Evolutionary conservation across 2,329 filamentous ascomycete species (phyloP), one percentile per base, ranked within the genome.

Genomic region (Colletotrichum costaricense): DNA sequence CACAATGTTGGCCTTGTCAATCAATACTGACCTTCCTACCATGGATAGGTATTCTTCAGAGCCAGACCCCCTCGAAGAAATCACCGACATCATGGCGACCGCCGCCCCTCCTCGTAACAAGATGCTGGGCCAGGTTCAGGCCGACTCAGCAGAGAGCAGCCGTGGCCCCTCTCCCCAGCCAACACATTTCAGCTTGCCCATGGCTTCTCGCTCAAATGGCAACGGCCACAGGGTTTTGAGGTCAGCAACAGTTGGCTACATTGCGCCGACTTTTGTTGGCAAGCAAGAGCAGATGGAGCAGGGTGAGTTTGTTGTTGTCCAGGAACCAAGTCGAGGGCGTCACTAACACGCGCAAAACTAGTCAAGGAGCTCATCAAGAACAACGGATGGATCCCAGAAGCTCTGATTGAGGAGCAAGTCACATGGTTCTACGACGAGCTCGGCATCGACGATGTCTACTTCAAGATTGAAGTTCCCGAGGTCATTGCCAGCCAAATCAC

Each of bases 381-480:
- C 76, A 93, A 93, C 80, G 94, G 93, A 73, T 98, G 97, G 90
- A 94, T 99, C 74, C 97, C 97, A 2, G 88, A 90, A 70, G 88
- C 93, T 65, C 93, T 97, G 76, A 89, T 98, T 75, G 93, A 97
- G 75, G 89, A 92, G 30, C 95, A 99, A 85, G 94, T 95, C 64
- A 89, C 91, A 73, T 99, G 97, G 96, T 99, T 99, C 88, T 99
- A 99, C 87, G 94, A 97, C 82, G 93, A 97, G 83, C 91, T 99
- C 28, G 97, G 97, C 78, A 99, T 99, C 79, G 97, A 99, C 80
- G 97, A 98, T 88, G 96, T 97, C 85, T 98, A 98, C 88, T 98
- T 98, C 86, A 92, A 95, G 81, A 95, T 96, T 76, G 95, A 98
- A 86, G 91, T 89, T 5, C 93, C 93, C 22, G 92, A 94, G 69